Percentiles rank a stretch among this genome's conserved stretches.
Conservation (phyloP, 441 rosid species). For the Bocquillonia castaneifolia region DNA sequence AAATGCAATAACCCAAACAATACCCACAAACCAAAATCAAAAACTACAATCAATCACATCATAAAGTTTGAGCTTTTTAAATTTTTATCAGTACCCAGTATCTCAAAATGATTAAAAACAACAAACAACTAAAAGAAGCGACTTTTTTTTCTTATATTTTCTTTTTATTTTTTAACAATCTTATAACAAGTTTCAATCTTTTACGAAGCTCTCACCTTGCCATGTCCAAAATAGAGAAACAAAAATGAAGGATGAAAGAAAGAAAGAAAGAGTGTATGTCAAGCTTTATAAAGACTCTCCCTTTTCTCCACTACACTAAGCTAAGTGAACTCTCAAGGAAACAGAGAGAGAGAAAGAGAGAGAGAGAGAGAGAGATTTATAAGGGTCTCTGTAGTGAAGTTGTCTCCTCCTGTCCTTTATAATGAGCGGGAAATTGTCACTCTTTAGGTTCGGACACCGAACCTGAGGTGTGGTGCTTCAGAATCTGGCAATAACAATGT, state of each 20-base stretch:
- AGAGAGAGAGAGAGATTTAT: neutral
- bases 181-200: no score
- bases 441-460: slow-evolving; percentile 29
- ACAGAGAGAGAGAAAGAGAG: neutral
- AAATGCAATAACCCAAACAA: no score
- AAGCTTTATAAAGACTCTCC: neutral
- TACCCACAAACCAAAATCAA: no score
- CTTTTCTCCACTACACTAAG: neutral
- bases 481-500: no score
- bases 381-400: neutral
- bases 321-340: no score
- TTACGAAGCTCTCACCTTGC: neutral
- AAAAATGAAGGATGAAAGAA: neutral
- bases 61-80: no score
- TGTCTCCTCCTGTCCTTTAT: neutral
- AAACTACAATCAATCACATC: no score
- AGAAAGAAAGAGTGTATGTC: neutral
- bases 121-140: neutral
- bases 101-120: no score
- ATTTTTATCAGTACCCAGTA: no score
- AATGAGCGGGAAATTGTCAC: slow-evolving; percentile 3
- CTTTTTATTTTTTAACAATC: no score
- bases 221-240: neutral
- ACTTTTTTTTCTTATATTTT: no score
- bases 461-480: slow-evolving; percentile 17